Evolutionary conservation across 2,329 filamentous ascomycete species (phyloP).

Genomic region (Exophiala oligosperma): DNA sequence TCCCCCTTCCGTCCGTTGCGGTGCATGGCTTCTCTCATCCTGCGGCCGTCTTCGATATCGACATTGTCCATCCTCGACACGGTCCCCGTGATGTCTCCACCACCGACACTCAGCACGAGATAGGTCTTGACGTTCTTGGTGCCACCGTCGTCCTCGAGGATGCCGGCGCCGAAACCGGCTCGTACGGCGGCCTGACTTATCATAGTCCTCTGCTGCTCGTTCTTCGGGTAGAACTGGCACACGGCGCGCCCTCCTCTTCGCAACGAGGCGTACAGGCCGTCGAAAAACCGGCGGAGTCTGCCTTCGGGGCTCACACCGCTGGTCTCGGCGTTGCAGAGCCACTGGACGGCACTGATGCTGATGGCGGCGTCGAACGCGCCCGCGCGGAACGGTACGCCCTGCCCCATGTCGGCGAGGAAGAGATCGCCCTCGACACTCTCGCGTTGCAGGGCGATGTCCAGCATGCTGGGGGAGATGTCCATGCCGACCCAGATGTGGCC

Average conservation of each 20-base stretch:
- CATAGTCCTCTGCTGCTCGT: conserved; percentile 87
- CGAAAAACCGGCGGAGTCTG: conserved; percentile 82
- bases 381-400: conserved; percentile 89
- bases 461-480: conserved; percentile 93
- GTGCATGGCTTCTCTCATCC: conserved; percentile 42
- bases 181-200: conserved; percentile 87
- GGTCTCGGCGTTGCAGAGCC: conserved; percentile 89
- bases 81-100: conserved; percentile 85
- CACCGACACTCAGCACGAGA: conserved; percentile 86
- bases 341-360: conserved; percentile 94
- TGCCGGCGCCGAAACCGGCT: conserved; percentile 91
- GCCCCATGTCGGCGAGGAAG: conserved; percentile 91
- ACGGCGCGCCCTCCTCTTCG: conserved; percentile 84
- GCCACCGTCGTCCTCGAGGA: conserved; percentile 91
- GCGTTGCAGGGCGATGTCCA: conserved; percentile 88
- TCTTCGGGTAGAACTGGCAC: conserved; percentile 98
- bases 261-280: conserved; percentile 82
- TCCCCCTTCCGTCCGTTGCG: conserved; percentile 52
- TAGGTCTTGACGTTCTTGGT: conserved; percentile 98
- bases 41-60: conserved; percentile 71
- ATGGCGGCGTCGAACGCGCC: conserved; percentile 94
- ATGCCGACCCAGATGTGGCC: conserved; percentile 96
- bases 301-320: conserved; percentile 68
- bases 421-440: conserved; percentile 85
- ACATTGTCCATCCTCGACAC: conserved; percentile 87